These are phyloP conservation scores for Microbotryum violaceum DNA, from an alignment of 1,284 basidiomycete genomes.

Conservation along the genomic window DNA sequence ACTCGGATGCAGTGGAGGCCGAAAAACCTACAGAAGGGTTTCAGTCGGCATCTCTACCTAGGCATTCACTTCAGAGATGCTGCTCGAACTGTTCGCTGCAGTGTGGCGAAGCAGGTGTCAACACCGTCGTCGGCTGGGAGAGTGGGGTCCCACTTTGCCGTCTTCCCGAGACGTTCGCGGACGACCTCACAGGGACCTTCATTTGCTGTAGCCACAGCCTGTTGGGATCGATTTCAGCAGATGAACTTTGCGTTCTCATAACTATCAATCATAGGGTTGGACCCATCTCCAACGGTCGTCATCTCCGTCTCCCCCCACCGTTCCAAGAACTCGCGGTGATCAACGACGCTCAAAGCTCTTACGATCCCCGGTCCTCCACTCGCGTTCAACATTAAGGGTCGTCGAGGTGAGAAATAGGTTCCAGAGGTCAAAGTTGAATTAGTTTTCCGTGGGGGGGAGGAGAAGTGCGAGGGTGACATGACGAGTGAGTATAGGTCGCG, in stretches of 20 bases:
- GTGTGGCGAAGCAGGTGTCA: too few species aligned
- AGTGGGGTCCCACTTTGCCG: too few species aligned
- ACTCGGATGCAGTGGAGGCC: too few species aligned
- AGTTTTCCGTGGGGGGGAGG: conserved; percentile 52
- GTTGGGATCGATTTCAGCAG: not conserved
- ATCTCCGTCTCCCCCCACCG: conserved; percentile 65
- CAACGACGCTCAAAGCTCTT: conserved; percentile 57
- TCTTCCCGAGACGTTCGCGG: too few species aligned
- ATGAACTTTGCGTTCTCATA: conserved; percentile 65
- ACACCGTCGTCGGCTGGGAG: too few species aligned
- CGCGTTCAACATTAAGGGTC: not conserved
- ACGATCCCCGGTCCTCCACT: not conserved
- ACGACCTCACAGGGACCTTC: too few species aligned
- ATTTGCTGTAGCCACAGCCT: not conserved
- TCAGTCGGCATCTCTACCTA: too few species aligned
- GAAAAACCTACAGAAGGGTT: too few species aligned
- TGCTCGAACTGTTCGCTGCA: too few species aligned
- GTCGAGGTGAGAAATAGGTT: conserved; percentile 43
- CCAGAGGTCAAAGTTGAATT: conserved; percentile 31
- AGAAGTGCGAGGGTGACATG: conserved; percentile 44
- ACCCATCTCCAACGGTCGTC: conserved; percentile 64
- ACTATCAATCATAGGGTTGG: conserved; percentile 77
- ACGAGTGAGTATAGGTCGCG: conserved; percentile 80
- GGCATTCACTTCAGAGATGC: too few species aligned
- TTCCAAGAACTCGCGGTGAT: conserved; percentile 75